Evolutionary conservation across 257 asterid species (phyloP).

Genomic region (Przewalskia tangutica): DNA sequence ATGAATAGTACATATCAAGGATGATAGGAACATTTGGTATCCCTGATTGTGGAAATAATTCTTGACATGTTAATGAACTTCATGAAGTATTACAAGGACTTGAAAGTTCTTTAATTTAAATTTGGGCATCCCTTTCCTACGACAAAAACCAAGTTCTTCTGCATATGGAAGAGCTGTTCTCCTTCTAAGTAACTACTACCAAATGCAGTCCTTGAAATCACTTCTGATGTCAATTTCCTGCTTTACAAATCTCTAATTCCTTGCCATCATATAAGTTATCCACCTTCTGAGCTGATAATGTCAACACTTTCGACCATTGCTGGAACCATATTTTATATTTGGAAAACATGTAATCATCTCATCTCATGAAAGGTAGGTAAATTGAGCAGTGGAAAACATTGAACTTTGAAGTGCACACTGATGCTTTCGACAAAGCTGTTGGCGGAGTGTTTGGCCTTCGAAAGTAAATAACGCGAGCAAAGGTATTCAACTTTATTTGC

Average conservation of each 20-base stretch:
- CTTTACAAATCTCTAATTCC: slow-evolving; percentile 35
- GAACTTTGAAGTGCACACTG: too few species aligned
- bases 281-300: slow-evolving; percentile 31
- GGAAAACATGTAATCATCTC: neutral
- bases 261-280: slow-evolving; percentile 16
- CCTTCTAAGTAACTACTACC: slow-evolving; percentile 63
- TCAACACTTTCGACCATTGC: slow-evolving; percentile 37
- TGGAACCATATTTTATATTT: slow-evolving; percentile 41
- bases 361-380: neutral
- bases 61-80: neutral
- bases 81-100: neutral
- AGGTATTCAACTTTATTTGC: too few species aligned
- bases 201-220: slow-evolving; percentile 55
- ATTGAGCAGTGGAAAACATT: neutral
- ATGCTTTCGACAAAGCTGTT: too few species aligned
- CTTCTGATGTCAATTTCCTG: slow-evolving; percentile 37
- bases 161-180: slow-evolving; percentile 32
- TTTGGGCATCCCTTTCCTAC: slow-evolving; percentile 6
- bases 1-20: neutral
- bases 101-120: slow-evolving; percentile 2
- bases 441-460: too few species aligned
- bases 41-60: neutral
- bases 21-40: neutral
- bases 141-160: slow-evolving; percentile 13
- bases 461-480: too few species aligned